A percentile compares a stretch with the other conserved stretches of the same genome.
Conservation (phyloP, 805 yeast species). For the Wickerhamiella allomyrinae region DNA sequence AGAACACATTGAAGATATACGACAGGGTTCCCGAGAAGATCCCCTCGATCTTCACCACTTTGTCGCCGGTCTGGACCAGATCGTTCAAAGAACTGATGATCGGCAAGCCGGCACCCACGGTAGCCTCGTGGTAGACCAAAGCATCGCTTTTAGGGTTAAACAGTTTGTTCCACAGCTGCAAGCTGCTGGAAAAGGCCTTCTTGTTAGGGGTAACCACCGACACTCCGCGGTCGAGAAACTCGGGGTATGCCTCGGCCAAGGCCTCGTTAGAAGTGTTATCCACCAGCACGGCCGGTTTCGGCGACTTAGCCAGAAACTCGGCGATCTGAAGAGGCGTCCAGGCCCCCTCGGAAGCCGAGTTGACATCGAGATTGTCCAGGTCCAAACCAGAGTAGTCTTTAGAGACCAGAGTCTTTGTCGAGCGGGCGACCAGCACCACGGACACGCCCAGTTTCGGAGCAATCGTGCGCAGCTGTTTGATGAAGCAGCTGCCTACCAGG, state of each 20-base stretch:
- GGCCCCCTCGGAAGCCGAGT: slow-evolving; percentile 33
- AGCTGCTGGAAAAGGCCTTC: slow-evolving; percentile 80
- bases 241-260: slow-evolving; percentile 65
- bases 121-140: slow-evolving; percentile 91
- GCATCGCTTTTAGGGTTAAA: slow-evolving; percentile 47
- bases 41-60: slow-evolving; percentile 84
- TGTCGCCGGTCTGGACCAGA: slow-evolving; percentile 83
- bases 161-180: slow-evolving; percentile 62
- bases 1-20: slow-evolving; percentile 86
- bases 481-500: slow-evolving; percentile 85
- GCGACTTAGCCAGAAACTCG: slow-evolving; percentile 47
- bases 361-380: slow-evolving; percentile 41
- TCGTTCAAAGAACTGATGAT: slow-evolving; percentile 80
- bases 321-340: slow-evolving; percentile 46
- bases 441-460: slow-evolving; percentile 48
- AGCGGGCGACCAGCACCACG: slow-evolving; percentile 66
- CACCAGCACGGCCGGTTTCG: slow-evolving; percentile 65
- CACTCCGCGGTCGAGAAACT: slow-evolving; percentile 59
- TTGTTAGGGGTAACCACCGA: slow-evolving; percentile 97
- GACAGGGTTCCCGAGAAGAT: slow-evolving; percentile 93
- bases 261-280: slow-evolving; percentile 86
- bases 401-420: slow-evolving; percentile 54
- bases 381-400: slow-evolving; percentile 59
- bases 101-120: slow-evolving; percentile 98
- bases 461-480: slow-evolving; percentile 51